phyloP scores from a whole-genome alignment of 768 basidiomycete genomes.

The Mrakia hoshinonis region DNA sequence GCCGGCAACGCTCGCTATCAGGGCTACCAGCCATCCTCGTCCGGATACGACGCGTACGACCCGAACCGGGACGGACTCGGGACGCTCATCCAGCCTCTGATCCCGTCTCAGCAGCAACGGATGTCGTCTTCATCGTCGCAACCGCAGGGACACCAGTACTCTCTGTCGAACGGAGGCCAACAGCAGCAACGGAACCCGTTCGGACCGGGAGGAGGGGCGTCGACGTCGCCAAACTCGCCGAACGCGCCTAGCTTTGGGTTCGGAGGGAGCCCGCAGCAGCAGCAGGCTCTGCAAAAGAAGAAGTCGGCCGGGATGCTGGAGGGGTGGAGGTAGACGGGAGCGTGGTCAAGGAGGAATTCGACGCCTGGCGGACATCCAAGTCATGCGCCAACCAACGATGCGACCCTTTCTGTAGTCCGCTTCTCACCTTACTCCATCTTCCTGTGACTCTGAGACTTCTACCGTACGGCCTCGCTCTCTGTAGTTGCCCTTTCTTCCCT shows the following conservation, averaged over 20 bases:
- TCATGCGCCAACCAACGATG: no score
- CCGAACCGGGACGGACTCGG: slow-evolving; percentile 18
- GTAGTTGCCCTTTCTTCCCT: no score
- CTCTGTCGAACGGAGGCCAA: neutral
- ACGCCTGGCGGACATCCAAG: no score
- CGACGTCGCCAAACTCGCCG: neutral
- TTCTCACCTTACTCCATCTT: no score
- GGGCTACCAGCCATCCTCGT: slow-evolving; percentile 1
- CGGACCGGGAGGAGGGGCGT: no score
- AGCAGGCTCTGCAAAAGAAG: neutral
- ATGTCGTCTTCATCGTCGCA: neutral
- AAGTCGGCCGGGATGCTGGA: slow-evolving; percentile 4
- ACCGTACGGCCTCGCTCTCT: no score
- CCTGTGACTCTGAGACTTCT: no score
- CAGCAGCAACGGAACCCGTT: neutral
- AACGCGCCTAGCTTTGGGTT: slow-evolving; percentile 1
- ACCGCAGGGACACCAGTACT: neutral
- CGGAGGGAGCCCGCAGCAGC: neutral
- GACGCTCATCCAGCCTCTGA: slow-evolving; percentile 25
- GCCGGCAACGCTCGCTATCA: neutral
- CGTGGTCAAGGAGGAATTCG: no score
- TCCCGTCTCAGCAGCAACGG: slow-evolving; percentile 4
- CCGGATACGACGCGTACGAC: slow-evolving; percentile 11
- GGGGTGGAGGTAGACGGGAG: neutral
- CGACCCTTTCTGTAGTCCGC: no score